Evolutionary conservation across 1,284 basidiomycete species (phyloP), one percentile per base, ranked within the genome.

Genomic region (Naganishia albida): DNA sequence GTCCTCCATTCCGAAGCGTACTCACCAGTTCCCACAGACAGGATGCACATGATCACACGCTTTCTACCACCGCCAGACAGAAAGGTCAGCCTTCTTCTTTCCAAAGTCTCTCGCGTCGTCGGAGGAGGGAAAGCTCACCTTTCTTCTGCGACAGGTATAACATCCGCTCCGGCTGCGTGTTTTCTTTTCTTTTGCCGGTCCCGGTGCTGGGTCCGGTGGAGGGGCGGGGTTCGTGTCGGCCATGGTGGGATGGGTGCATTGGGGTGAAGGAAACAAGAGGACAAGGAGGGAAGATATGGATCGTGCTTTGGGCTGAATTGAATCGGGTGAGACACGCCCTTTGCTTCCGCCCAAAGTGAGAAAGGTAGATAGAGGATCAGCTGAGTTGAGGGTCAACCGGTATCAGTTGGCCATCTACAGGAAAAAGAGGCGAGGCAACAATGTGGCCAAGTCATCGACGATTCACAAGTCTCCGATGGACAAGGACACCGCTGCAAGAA

Each of bases 21-120:
- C 64, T 26, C 8, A 65, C 64, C 64, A 65, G 51, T 59, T 65
- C 20, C 51, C 49, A 30, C 64, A 65, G 18, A 65, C 57, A 13
- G 64, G 64, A 42, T 62, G 64, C 8, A 52, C 39, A 25, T 65
- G 56, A 49, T 65, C 64, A 38, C 64, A 65, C 44, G 64, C 64
- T 65, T 65, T 65, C 64, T 65, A 48, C 23, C 3, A n/a, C n/a
- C n/a, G n/a, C 26, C 18, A 16, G 13, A 7, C 4, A 10, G n/a
- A 46, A 16, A 16, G 15, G 7, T 15, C 20, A 48, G 26, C 30
- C n/a, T 26, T 28, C 43, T n/a, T 8, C 7, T 20, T 13, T 16
- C 43, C 20, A 8, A 39, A 10, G 12, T 12, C 20, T 10, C 20
- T 49, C 12, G 30, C 28, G 7, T 3, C 10, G 26, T 16, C 46